Percentiles rank a stretch among this genome's conserved stretches.
phyloP scores from a whole-genome alignment of 2,329 filamentous ascomycete species.

The Sordariomycetes sp. region DNA sequence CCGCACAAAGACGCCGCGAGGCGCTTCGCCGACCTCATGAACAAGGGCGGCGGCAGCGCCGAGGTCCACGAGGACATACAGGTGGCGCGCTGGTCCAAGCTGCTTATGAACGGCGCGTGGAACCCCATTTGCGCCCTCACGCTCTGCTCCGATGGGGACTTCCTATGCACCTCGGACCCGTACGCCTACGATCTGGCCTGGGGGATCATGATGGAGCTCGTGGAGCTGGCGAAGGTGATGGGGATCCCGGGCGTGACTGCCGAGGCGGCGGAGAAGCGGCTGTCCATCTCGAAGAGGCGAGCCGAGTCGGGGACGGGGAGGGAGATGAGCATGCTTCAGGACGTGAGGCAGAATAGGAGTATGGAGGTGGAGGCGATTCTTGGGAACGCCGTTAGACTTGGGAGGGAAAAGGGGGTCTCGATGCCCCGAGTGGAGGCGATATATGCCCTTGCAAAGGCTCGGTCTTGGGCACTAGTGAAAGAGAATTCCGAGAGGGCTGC shows the following conservation, averaged over 20 bases:
- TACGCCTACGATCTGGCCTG: background rate
- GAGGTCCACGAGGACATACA: slow-evolving; percentile 37
- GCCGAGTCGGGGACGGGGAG: background rate
- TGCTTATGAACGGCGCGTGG: slow-evolving; percentile 43
- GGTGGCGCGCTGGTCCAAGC: slow-evolving; percentile 40
- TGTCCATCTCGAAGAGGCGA: background rate
- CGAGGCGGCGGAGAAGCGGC: background rate
- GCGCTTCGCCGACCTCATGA: slow-evolving; percentile 20
- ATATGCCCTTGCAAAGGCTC: background rate
- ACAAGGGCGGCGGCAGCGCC: slow-evolving; percentile 28
- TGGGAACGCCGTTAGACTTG: background rate
- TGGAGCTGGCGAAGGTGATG: background rate
- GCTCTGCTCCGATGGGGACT: slow-evolving; percentile 31
- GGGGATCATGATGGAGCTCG: background rate
- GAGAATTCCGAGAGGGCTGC: slow-evolving; percentile 2
- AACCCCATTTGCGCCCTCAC: slow-evolving; percentile 45
- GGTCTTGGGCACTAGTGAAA: background rate
- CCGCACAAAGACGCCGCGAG: background rate
- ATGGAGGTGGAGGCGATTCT: background rate
- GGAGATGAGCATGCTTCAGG: background rate
- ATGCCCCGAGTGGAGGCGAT: background rate
- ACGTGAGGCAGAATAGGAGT: background rate
- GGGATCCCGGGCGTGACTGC: background rate
- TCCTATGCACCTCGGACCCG: slow-evolving; percentile 23
- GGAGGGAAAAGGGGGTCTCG: background rate